These are phyloP conservation scores for Clohesyomyces aquaticus DNA, from an alignment of 495 filamentous ascomycete genomes.

Conservation along the genomic window DNA sequence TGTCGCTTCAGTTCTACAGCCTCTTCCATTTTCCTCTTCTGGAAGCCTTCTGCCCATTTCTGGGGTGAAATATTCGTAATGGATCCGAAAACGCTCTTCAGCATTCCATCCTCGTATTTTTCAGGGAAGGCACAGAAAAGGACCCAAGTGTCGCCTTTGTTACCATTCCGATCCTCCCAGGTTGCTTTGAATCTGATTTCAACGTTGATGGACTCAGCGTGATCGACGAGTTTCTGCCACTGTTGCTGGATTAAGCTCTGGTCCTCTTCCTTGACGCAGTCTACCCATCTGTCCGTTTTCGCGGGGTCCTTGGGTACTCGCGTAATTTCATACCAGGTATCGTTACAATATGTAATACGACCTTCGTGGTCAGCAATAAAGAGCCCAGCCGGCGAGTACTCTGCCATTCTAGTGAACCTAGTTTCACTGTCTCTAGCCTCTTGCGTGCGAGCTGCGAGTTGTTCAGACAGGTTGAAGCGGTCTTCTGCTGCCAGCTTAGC, in stretches of 20 bases:
- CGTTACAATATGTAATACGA: slow-evolving; percentile 70
- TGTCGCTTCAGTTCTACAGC: slow-evolving; percentile 52
- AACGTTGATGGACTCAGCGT: slow-evolving; percentile 59
- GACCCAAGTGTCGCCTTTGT: slow-evolving; percentile 67
- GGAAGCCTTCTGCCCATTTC: slow-evolving; percentile 62
- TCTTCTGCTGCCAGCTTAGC: slow-evolving; percentile 68
- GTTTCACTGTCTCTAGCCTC: slow-evolving; percentile 71
- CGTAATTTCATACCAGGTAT: slow-evolving; percentile 67
- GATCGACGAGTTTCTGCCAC: slow-evolving; percentile 62
- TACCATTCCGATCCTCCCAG: slow-evolving; percentile 62
- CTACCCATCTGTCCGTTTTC: slow-evolving; percentile 64
- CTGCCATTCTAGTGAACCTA: slow-evolving; percentile 74
- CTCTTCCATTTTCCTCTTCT: slow-evolving; percentile 57
- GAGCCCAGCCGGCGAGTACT: slow-evolving; percentile 72
- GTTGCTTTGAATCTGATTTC: slow-evolving; percentile 71
- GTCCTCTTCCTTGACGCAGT: slow-evolving; percentile 66
- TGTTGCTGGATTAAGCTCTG: slow-evolving; percentile 54
- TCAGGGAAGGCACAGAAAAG: slow-evolving; percentile 73
- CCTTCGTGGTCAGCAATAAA: slow-evolving; percentile 69
- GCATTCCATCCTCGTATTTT: slow-evolving; percentile 56
- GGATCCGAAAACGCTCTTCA: slow-evolving; percentile 71
- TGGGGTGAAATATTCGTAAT: slow-evolving; percentile 52
- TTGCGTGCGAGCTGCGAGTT: slow-evolving; percentile 67
- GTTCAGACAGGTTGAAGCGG: slow-evolving; percentile 66
- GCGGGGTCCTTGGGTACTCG: slow-evolving; percentile 53